phyloP scores from a whole-genome alignment of 1,284 basidiomycete species.

The Porphyrellus sp. region DNA sequence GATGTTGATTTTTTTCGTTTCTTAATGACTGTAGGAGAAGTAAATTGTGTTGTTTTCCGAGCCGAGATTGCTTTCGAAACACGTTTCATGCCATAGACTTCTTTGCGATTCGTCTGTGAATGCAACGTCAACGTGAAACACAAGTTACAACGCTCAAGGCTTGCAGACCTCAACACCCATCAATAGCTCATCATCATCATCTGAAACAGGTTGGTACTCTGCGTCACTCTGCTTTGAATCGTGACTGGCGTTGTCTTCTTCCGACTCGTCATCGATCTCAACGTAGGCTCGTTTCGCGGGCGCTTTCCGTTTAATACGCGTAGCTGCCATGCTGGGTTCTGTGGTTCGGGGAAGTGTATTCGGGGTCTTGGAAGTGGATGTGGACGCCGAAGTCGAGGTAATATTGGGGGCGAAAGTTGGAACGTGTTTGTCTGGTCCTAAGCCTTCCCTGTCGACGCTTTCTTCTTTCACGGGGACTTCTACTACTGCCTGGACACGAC shows the following conservation, averaged over 20 bases:
- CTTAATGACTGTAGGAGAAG: constrained; percentile 12
- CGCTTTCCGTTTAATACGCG: constrained; percentile 24
- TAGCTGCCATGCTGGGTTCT: neutral
- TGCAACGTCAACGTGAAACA: constrained; percentile 8
- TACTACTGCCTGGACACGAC: constrained; percentile 44
- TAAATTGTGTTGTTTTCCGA: constrained; percentile 7
- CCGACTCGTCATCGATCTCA: constrained; percentile 31
- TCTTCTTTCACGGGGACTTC: constrained; percentile 47
- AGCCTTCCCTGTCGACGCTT: constrained; percentile 31
- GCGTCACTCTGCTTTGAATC: constrained; percentile 23
- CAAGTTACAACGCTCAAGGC: neutral
- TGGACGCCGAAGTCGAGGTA: constrained; percentile 10
- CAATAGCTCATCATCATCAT: constrained; percentile 56
- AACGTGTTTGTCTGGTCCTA: neutral
- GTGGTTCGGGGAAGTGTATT: constrained; percentile 1
- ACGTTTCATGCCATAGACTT: constrained; percentile 34
- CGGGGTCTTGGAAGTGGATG: constrained; percentile 14
- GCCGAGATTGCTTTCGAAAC: constrained; percentile 7
- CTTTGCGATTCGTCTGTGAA: constrained; percentile 36
- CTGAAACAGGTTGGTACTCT: constrained; percentile 29
- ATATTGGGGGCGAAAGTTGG: constrained; percentile 13
- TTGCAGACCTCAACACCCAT: constrained; percentile 48
- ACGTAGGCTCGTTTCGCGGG: constrained; percentile 32
- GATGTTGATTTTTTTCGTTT: constrained; percentile 21
- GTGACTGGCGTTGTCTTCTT: constrained; percentile 19